Conservation (phyloP, 768 basidiomycete species). For the Psilocybe tampanensis region DNA sequence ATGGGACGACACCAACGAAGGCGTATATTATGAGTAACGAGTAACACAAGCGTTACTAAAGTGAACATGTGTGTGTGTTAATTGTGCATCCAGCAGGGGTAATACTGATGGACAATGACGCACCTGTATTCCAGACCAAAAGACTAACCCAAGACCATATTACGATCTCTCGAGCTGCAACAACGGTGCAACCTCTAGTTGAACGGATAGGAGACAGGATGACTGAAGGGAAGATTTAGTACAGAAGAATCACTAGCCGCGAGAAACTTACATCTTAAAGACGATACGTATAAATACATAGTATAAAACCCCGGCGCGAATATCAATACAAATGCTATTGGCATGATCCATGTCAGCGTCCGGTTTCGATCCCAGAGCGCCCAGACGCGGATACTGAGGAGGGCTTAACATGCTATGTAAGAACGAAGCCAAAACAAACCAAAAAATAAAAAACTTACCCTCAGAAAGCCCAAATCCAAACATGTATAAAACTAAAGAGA, state of each 20-base stretch:
- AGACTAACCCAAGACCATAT: slow-evolving; percentile 2
- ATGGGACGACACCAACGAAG: neutral
- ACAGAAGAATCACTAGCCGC: neutral
- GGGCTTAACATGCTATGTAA: neutral
- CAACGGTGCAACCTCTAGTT: neutral
- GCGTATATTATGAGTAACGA: neutral
- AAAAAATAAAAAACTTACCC: neutral
- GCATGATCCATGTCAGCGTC: neutral
- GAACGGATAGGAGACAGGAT: neutral
- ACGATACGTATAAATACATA: neutral
- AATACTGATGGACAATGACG: neutral
- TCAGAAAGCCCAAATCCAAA: slow-evolving; percentile 4
- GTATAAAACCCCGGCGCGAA: neutral
- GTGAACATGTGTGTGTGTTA: too few species aligned
- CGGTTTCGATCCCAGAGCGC: neutral
- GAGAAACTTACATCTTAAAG: neutral
- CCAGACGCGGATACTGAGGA: slow-evolving; percentile 7
- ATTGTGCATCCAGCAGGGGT: too few species aligned
- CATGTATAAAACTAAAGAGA: slow-evolving; percentile 1
- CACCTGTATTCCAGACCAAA: slow-evolving; percentile 6
- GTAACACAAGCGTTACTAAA: neutral
- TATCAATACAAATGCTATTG: neutral
- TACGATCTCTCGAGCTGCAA: slow-evolving; percentile 1
- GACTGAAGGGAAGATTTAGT: too few species aligned
- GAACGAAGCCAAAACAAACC: neutral